phyloP scores from a whole-genome alignment of 2,329 filamentous ascomycete genomes.

The Hypoxylon sp. region DNA sequence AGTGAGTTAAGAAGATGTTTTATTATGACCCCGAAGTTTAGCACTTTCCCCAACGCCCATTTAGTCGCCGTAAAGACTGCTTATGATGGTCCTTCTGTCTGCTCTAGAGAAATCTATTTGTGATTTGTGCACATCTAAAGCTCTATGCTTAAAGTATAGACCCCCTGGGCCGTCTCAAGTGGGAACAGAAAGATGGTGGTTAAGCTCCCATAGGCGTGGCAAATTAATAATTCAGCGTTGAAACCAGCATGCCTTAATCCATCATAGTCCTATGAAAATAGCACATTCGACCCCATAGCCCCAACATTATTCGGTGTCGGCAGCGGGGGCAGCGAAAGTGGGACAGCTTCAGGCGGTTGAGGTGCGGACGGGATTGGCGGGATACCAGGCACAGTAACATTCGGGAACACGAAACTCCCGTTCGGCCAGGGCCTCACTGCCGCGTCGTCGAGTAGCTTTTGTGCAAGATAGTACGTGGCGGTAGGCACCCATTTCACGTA shows the following conservation, averaged over 20 bases:
- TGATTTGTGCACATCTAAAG: conserved; percentile 31
- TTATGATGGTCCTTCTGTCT: not conserved
- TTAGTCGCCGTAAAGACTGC: conserved; percentile 12
- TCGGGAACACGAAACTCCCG: conserved; percentile 39
- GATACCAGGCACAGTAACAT: conserved; percentile 32
- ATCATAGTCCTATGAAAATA: not conserved
- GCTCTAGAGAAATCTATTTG: conserved; percentile 14
- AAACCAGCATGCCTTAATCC: not conserved
- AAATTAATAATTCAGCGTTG: not conserved
- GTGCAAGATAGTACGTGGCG: conserved; percentile 53
- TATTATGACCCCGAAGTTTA: conserved; percentile 14
- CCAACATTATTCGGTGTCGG: conserved; percentile 11
- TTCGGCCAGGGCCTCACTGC: conserved; percentile 46
- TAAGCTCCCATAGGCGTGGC: not conserved
- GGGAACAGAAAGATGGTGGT: no score
- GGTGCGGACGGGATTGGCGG: conserved; percentile 30
- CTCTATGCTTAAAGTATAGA: conserved; percentile 18
- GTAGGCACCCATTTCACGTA: conserved; percentile 56
- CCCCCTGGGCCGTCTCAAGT: not conserved
- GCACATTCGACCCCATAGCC: not conserved
- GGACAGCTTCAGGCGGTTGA: conserved; percentile 27
- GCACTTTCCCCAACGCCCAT: not conserved
- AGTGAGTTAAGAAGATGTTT: not conserved
- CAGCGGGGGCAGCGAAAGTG: conserved; percentile 29
- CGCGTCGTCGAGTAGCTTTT: conserved; percentile 43